These are phyloP conservation scores for Naganishia liquefaciens DNA, from an alignment of 1,284 basidiomycete genomes.

Conservation along the genomic window DNA sequence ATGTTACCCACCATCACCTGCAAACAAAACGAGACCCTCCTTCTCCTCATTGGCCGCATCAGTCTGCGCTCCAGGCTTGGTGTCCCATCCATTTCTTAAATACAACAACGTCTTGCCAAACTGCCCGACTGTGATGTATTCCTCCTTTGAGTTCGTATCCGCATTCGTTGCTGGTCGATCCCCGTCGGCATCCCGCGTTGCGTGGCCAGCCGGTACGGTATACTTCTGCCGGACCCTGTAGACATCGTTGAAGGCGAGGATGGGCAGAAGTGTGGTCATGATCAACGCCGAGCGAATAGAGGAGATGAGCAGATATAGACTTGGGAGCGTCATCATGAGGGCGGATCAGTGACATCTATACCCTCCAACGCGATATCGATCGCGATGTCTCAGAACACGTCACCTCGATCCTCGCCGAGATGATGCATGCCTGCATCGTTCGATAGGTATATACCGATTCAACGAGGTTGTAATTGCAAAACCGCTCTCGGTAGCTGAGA, in stretches of 20 bases:
- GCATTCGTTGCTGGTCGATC: background rate
- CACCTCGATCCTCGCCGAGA: background rate
- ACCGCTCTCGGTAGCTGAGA: background rate
- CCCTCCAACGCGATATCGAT: too few relatives aligned
- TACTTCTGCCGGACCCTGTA: conserved; percentile 63
- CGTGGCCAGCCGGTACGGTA: conserved; percentile 33
- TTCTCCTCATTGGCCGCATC: conserved; percentile 55
- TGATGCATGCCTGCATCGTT: background rate
- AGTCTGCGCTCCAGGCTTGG: conserved; percentile 4
- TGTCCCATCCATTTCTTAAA: conserved; percentile 45
- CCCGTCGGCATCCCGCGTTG: conserved; percentile 13
- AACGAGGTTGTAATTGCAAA: background rate
- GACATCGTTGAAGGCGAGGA: conserved; percentile 54
- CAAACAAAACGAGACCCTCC: conserved; percentile 81
- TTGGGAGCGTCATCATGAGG: background rate
- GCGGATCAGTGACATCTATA: background rate
- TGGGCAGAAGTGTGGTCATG: conserved; percentile 38
- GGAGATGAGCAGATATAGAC: too few relatives aligned
- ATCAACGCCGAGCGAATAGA: background rate
- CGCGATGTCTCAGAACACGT: too few relatives aligned
- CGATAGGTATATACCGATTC: background rate
- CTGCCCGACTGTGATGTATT: conserved; percentile 54
- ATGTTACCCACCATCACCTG: conserved; percentile 63
- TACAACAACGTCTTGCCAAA: conserved; percentile 52
- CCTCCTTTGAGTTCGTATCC: conserved; percentile 12